Evolutionary conservation across 208 protist species (phyloP).

Genomic region (Leishmania aethiopica): DNA sequence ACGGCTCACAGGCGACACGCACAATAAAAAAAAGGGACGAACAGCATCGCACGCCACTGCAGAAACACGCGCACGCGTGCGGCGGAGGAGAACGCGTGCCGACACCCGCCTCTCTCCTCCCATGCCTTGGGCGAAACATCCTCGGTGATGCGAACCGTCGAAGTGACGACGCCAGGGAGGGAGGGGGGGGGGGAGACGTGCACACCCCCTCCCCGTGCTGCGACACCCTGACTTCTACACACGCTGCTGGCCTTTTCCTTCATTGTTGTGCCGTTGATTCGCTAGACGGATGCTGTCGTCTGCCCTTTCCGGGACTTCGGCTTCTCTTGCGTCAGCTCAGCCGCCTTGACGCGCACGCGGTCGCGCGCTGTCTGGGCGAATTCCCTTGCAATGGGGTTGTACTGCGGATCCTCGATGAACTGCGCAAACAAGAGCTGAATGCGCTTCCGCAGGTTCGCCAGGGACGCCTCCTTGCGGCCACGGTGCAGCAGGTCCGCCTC

Average conservation of each 20-base stretch:
- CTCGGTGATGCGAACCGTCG: background rate
- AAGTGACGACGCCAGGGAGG: background rate
- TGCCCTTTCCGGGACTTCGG: background rate
- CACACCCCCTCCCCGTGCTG: background rate
- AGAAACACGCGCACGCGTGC: background rate
- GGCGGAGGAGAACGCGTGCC: background rate
- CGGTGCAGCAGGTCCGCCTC: conserved; percentile 96
- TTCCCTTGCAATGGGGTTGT: conserved; percentile 93
- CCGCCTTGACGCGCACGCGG: conserved; percentile 32
- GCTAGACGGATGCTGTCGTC: background rate
- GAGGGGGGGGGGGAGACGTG: background rate
- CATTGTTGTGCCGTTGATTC: background rate
- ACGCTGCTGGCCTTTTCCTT: background rate
- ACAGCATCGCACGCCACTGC: background rate
- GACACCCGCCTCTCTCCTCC: background rate
- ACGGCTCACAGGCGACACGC: background rate
- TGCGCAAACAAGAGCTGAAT: conserved; percentile 93
- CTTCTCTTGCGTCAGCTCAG: conserved; percentile 11
- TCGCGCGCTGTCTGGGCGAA: conserved; percentile 59
- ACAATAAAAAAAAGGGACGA: background rate
- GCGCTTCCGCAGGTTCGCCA: conserved; percentile 84
- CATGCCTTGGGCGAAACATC: background rate
- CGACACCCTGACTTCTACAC: background rate
- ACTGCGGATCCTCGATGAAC: conserved; percentile 95
- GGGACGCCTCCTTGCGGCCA: conserved; percentile 71